Conservation (phyloP, 345 rosid genomes). For the Arabidopsis thaliana region TAIR10.1 NC_003074.8:21925501-21926000, state of each 20-base stretch:
- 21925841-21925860: neutral
- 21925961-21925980: slow-evolving; percentile 93
- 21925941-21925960: slow-evolving; percentile 73
- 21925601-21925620: slow-evolving; percentile 75
- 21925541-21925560: slow-evolving; percentile 79
- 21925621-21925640: neutral
- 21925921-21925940: slow-evolving; percentile 42
- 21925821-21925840: slow-evolving; percentile 4
- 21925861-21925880: neutral
- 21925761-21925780: slow-evolving; percentile 70
- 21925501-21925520: neutral
- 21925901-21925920: neutral
- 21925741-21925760: slow-evolving; percentile 72
- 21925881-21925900: neutral
- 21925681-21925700: neutral
- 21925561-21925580: slow-evolving; percentile 77
- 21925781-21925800: slow-evolving; percentile 72
- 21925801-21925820: slow-evolving; percentile 52
- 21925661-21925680: neutral
- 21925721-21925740: slow-evolving; percentile 76
- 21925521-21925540: slow-evolving; percentile 95
- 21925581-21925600: slow-evolving; percentile 82
- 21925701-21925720: neutral
- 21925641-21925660: neutral
- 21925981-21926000: slow-evolving; percentile 82